phyloP scores from a whole-genome alignment of 148 eudicot species.

The Linanthus parryae region DNA sequence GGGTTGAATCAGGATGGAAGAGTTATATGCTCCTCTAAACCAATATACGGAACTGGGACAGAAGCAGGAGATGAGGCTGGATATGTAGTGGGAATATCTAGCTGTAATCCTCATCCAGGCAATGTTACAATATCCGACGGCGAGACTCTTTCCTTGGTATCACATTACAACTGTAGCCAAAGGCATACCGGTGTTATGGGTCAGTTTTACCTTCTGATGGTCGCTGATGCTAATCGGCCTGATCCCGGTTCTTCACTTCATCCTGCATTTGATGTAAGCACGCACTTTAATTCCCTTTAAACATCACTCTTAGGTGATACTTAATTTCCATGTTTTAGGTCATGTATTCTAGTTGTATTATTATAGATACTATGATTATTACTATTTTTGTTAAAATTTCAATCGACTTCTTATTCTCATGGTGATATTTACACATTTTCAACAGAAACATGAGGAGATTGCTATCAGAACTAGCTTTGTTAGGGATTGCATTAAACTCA shows the following conservation, averaged over 20 bases:
- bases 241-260: constrained; percentile 8
- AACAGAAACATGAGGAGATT: constrained; percentile 18
- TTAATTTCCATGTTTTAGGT: no score
- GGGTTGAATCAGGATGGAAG: constrained; percentile 55
- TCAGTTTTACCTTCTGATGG: constrained; percentile 74
- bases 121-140: constrained; percentile 52
- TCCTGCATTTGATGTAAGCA: no score
- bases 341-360: no score
- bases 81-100: constrained; percentile 88
- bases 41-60: constrained; percentile 61
- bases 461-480: constrained; percentile 15
- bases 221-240: constrained; percentile 42
- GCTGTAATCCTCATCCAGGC: constrained; percentile 77
- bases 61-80: constrained; percentile 87
- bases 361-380: no score
- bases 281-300: no score
- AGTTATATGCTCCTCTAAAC: constrained; percentile 62
- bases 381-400: no score
- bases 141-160: constrained; percentile 58
- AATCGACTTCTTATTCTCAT: no score
- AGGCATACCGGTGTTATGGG: constrained; percentile 93
- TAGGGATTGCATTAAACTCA: constrained; percentile 19
- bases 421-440: no score
- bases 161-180: constrained; percentile 57
- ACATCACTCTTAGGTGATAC: no score